Evolutionary conservation across 2,329 filamentous ascomycete genomes (phyloP).

Genomic region (Zymoseptoria tritici): DNA sequence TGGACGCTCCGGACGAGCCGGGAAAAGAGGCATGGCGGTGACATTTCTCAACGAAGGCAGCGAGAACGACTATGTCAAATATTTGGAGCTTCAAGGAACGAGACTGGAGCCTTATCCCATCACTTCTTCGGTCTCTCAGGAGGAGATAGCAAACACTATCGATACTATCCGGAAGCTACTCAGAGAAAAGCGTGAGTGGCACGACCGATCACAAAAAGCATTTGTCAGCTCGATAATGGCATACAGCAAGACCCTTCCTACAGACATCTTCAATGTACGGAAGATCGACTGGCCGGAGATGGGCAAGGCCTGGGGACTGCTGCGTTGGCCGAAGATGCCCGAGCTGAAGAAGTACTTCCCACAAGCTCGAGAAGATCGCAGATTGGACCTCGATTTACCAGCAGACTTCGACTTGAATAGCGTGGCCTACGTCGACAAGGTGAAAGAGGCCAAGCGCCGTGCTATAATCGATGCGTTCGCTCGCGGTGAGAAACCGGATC

Average conservation of each 20-base stretch:
- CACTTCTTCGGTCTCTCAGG: constrained; percentile 46
- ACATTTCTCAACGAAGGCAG: constrained; percentile 76
- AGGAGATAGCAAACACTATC: constrained; percentile 53
- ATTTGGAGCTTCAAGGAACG: constrained; percentile 49
- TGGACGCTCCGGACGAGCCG: constrained; percentile 56
- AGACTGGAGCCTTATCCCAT: constrained; percentile 25
- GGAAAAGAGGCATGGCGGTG: constrained; percentile 69
- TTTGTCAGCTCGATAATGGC: constrained; percentile 92
- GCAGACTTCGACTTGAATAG: constrained; percentile 30
- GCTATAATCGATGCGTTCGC: constrained; percentile 27
- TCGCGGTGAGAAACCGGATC: constrained; percentile 20
- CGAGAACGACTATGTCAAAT: constrained; percentile 85
- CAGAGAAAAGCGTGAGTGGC: constrained; percentile 56
- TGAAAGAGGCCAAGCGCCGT: constrained; percentile 36
- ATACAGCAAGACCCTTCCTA: constrained; percentile 84
- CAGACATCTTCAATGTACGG: constrained; percentile 76
- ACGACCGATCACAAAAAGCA: constrained; percentile 82
- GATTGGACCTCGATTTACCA: constrained; percentile 32
- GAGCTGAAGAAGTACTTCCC: constrained; percentile 51
- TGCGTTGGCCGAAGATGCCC: constrained; percentile 88
- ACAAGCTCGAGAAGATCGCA: constrained; percentile 33
- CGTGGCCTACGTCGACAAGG: constrained; percentile 40
- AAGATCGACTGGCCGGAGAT: constrained; percentile 82
- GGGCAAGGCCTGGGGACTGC: constrained; percentile 74
- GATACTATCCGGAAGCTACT: constrained; percentile 55